Percentiles rank a stretch among this genome's conserved stretches.
These are phyloP conservation scores for Globisporangium sylvaticum DNA, from an alignment of 352 stramenopile genomes.

Conservation along the genomic window DNA sequence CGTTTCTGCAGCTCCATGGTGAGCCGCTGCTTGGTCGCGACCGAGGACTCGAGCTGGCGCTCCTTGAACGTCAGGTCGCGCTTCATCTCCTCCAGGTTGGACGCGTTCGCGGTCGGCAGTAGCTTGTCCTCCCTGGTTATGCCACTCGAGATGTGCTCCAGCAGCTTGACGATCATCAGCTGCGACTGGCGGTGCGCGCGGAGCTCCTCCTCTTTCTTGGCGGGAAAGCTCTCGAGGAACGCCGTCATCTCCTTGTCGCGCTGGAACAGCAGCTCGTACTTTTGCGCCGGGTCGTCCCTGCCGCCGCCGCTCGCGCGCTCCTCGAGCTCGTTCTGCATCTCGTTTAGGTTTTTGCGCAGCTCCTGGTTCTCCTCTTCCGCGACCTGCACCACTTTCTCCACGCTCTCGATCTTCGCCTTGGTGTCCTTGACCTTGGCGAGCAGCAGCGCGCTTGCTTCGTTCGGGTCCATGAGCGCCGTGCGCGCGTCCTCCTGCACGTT, in stretches of 20 bases:
- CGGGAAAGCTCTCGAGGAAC: slow-evolving; percentile 85
- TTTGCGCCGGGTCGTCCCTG: slow-evolving; percentile 63
- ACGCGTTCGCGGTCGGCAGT: slow-evolving; percentile 44
- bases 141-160: slow-evolving; percentile 87
- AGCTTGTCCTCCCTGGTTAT: slow-evolving; percentile 79
- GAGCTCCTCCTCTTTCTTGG: slow-evolving; percentile 63
- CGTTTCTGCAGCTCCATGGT: slow-evolving; percentile 85
- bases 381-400: slow-evolving; percentile 56
- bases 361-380: slow-evolving; percentile 54
- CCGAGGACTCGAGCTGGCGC: slow-evolving; percentile 87
- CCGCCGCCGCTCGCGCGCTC: slow-evolving; percentile 56
- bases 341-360: slow-evolving; percentile 44
- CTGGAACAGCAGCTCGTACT: slow-evolving; percentile 88
- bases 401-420: slow-evolving; percentile 75
- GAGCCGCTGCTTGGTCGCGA: slow-evolving; percentile 86
- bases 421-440: slow-evolving; percentile 87
- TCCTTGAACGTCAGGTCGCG: slow-evolving; percentile 90
- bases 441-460: slow-evolving; percentile 74
- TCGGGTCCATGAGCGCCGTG: slow-evolving; percentile 87
- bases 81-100: slow-evolving; percentile 85
- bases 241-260: slow-evolving; percentile 90
- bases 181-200: slow-evolving; percentile 52
- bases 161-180: slow-evolving; percentile 82
- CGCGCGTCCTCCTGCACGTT: slow-evolving; percentile 76
- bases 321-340: slow-evolving; percentile 62